Evolutionary conservation across 139 green algal genomes (phyloP), one percentile per base, ranked within the genome.

Genomic region (Auxenochlorella pyrenoidosa): DNA sequence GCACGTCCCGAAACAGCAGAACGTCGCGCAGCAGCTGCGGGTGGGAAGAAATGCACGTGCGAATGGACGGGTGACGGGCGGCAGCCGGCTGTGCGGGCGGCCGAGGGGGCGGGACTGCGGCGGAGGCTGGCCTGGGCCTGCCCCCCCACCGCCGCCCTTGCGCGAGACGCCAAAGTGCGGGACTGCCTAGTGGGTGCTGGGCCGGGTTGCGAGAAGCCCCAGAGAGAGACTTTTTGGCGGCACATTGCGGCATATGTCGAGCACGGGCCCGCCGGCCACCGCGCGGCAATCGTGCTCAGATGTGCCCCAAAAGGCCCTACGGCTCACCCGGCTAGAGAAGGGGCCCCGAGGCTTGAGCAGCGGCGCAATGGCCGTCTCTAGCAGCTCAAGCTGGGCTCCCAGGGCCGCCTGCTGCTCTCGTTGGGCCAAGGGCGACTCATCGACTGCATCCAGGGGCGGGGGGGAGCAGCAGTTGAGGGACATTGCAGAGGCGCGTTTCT

Each of bases 1-100:
- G 68, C 34, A 68, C 60, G 18, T 77, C 59, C 38, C 89, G 85
- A 86, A 91, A 90, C 10, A 63, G 36, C 19, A 76, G 44, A 0
- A 93, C 91, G 59, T 94, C 91, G 18, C 82, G 70, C 21, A 86
- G 70, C 75, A 94, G 65, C 86, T 93, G 91, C 89, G 6, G 70
- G 34, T 15, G 21, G 40, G 16, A 5, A 73, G 32, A 28, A 4
- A 32, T 41, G 34, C 30, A 19, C 44, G 72, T 19, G 38, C 2
- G 3, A 16, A 38, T 51, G 63, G 63, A 24, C 34, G 70, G 16
- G 12, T 63, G 54, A 24, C 15, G 54, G 54, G 54, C 54, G 54
- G 54, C 54, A 63, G 54, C 54, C 54, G 16, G 54, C 15, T 63
- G 54, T 24, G 54, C 18, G 54, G 54, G 16, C 54, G 22, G 15